Evolutionary conservation across 257 asterid species (phyloP).

Genomic region (Fraxinus pennsylvanica): DNA sequence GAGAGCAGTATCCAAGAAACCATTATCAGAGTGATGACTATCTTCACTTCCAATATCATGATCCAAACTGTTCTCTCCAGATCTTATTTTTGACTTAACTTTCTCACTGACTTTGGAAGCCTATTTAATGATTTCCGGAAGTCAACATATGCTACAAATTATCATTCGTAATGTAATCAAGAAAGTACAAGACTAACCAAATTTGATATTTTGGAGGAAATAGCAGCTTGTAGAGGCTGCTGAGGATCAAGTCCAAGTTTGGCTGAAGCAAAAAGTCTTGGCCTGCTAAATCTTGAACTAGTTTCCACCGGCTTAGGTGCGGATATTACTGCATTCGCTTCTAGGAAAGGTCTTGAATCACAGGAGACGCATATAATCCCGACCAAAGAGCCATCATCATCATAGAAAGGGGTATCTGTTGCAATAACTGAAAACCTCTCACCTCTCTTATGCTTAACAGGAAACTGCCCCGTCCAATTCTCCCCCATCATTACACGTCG

Average conservation of each 20-base stretch:
- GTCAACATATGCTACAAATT: slow-evolving; percentile 32
- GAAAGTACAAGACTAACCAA: slow-evolving; percentile 56
- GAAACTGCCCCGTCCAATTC: slow-evolving; percentile 86
- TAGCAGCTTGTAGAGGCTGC: slow-evolving; percentile 78
- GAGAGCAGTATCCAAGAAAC: too few species aligned
- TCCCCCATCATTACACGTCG: slow-evolving; percentile 58
- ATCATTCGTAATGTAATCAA: background rate
- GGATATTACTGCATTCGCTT: slow-evolving; percentile 36
- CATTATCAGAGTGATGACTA: slow-evolving; percentile 56
- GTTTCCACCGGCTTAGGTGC: slow-evolving; percentile 34
- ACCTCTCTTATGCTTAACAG: slow-evolving; percentile 67
- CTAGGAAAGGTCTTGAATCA: slow-evolving; percentile 64
- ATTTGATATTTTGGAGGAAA: slow-evolving; percentile 77
- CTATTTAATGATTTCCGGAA: slow-evolving; percentile 40
- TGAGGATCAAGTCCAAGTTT: slow-evolving; percentile 78
- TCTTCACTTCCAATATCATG: slow-evolving; percentile 71
- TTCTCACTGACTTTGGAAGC: slow-evolving; percentile 85
- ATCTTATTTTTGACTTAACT: slow-evolving; percentile 76
- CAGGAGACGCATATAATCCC: slow-evolving; percentile 68
- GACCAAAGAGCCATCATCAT: slow-evolving; percentile 68
- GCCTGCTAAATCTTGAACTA: slow-evolving; percentile 44
- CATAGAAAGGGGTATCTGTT: slow-evolving; percentile 79
- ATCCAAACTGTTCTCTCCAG: slow-evolving; percentile 45
- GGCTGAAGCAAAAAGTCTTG: slow-evolving; percentile 49
- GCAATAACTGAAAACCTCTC: slow-evolving; percentile 54